Percentiles rank a stretch among this genome's conserved stretches.
These are phyloP conservation scores for Solanum hybrid DNA, from an alignment of 305 asterid genomes.

Conservation along the genomic window DNA sequence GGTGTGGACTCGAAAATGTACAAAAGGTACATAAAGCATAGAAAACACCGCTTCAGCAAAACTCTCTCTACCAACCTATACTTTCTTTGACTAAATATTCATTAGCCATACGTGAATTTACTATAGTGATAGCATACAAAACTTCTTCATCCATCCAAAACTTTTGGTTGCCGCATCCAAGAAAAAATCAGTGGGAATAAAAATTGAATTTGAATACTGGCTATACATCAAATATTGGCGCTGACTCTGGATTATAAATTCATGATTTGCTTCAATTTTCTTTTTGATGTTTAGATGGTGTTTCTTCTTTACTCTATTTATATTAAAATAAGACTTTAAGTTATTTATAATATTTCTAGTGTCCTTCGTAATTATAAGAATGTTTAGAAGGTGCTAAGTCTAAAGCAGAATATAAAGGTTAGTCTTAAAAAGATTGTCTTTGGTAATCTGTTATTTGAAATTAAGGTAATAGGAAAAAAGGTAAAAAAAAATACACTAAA, in stretches of 20 bases:
- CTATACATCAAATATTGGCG: too few relatives aligned
- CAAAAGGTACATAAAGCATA: background rate
- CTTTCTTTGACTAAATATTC: background rate
- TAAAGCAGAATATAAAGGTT: background rate
- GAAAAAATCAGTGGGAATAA: background rate
- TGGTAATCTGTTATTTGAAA: background rate
- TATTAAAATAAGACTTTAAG: too few relatives aligned
- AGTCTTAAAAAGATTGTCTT: background rate
- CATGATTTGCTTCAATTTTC: too few relatives aligned
- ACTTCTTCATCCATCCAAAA: background rate
- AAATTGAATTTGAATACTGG: background rate
- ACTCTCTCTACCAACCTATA: background rate
- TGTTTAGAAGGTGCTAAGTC: background rate
- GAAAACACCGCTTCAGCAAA: background rate
- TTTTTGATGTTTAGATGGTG: too few relatives aligned
- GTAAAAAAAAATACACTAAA: too few relatives aligned
- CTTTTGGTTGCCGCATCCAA: background rate
- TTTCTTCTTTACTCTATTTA: too few relatives aligned
- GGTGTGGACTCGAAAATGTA: background rate
- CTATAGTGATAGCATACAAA: background rate
- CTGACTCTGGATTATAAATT: too few relatives aligned
- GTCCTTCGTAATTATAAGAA: too few relatives aligned
- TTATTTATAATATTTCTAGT: too few relatives aligned
- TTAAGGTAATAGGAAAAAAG: too few relatives aligned
- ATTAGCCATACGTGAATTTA: background rate